phyloP scores from a whole-genome alignment of 2,329 filamentous ascomycete species.

The Biscogniauxia sp. region DNA sequence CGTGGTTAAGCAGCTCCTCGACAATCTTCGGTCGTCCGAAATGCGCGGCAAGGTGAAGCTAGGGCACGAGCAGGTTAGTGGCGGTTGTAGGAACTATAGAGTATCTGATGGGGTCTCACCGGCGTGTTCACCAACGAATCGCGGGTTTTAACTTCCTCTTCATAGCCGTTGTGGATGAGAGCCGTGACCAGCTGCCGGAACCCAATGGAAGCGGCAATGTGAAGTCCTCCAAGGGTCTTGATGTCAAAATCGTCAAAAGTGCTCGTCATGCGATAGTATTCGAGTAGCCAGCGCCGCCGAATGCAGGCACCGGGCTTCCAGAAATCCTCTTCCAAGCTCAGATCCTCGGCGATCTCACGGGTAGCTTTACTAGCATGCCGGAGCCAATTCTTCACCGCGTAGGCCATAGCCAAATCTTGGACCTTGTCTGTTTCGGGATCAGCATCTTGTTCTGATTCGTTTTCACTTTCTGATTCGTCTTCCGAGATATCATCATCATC shows the following conservation, averaged over 20 bases:
- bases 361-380: conserved; percentile 42
- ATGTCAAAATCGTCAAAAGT: conserved; percentile 32
- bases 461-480: conserved; percentile 7
- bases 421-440: conserved; percentile 28
- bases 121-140: conserved; percentile 35
- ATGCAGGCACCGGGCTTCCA: conserved; percentile 37
- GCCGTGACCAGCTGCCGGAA: conserved; percentile 38
- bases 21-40: conserved; percentile 36
- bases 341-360: conserved; percentile 39
- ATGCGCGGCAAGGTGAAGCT: conserved; percentile 34
- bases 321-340: conserved; percentile 38
- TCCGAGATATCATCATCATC: conserved; percentile 14
- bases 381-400: conserved; percentile 42
- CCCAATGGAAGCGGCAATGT: conserved; percentile 38
- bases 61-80: conserved; percentile 2
- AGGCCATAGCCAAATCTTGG: conserved; percentile 29
- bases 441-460: conserved; percentile 13
- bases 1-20: conserved; percentile 35
- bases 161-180: conserved; percentile 37
- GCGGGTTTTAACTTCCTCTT: conserved; percentile 32
- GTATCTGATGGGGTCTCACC: conserved; percentile 22
- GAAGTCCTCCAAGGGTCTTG: conserved; percentile 34
- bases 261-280: conserved; percentile 32
- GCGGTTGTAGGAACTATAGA: not conserved
- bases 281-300: conserved; percentile 38